Evolutionary conservation across 1,284 basidiomycete genomes (phyloP).

Genomic region (Coniferiporia sulphurascens): DNA sequence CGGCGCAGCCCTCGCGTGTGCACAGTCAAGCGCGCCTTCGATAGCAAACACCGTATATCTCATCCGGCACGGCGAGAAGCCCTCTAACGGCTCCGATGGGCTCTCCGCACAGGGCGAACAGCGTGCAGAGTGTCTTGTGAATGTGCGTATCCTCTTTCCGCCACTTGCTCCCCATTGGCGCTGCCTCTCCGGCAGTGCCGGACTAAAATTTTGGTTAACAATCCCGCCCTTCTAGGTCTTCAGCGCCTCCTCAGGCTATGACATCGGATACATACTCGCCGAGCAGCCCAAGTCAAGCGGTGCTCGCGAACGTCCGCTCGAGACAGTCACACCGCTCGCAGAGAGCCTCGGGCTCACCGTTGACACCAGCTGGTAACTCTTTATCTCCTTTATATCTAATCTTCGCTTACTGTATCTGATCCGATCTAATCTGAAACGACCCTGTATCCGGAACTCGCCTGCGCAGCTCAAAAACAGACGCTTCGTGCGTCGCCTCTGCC

Average conservation of each 20-base stretch:
- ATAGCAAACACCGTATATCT: constrained; percentile 19
- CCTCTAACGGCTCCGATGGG: constrained; percentile 20
- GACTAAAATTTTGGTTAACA: too few relatives aligned
- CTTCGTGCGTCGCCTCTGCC: constrained; percentile 23
- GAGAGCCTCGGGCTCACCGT: constrained; percentile 26
- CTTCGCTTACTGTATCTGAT: too few relatives aligned
- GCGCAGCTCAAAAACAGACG: constrained; percentile 26
- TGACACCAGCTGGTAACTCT: constrained; percentile 24
- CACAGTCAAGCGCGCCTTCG: background rate
- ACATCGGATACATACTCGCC: constrained; percentile 28
- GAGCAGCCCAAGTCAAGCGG: constrained; percentile 24
- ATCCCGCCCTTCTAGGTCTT: constrained; percentile 20
- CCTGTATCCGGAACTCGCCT: background rate
- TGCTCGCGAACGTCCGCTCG: constrained; percentile 25
- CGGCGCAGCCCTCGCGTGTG: background rate
- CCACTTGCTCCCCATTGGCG: too few relatives aligned
- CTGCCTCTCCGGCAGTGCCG: too few relatives aligned
- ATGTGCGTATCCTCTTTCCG: constrained; percentile 15
- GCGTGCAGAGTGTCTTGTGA: constrained; percentile 24
- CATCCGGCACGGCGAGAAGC: constrained; percentile 31
- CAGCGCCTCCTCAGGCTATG: constrained; percentile 19
- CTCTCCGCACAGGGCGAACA: constrained; percentile 22
- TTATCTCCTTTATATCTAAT: background rate
- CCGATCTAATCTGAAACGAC: background rate
- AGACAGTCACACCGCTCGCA: constrained; percentile 29